Base-by-base conservation (phyloP, 257 asterid genomes). In the Asclepias syriaca region DNA sequence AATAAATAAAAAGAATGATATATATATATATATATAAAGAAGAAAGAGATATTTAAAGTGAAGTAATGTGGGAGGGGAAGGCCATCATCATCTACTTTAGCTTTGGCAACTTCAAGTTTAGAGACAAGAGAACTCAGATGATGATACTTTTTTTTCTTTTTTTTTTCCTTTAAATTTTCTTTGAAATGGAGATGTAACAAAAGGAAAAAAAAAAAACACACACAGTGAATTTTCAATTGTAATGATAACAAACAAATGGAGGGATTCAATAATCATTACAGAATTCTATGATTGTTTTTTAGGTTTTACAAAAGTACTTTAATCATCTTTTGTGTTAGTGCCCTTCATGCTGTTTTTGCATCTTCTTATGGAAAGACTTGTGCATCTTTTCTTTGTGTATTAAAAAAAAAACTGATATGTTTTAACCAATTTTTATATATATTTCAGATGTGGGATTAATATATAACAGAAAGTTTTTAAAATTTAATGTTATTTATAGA, bases 231-330 rank as follows among this genome's bases (percentile, higher is more conserved):
- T 66, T 18, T 45, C 29, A 46, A 14, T 21, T 48, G 69, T 59
- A 67, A 74, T 67, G n/a, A 75, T 68, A 46, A 48, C 72, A 57
- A 58, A 16, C 64, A 29, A 58, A 68, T 68, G 78, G 69, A 59
- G 69, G 69, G 74, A 67, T 75, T 58, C 56, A 75, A 74, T 74
- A 58, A 60, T 60, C 66, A 74, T 74, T 74, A 74, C 65, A 67
- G 18, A 74, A 46, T 43, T 51, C 64, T 68, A 46, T 68, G 60
- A 57, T 64, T 68, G 27, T 29, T 29, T 18, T 15, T 60, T 29
- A 21, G 15, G 9, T 60, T 60, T 60, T 32, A 14, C 18, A 45
- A 46, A 69, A 75, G 34, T 59, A 55, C 61, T 66, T 67, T 67
- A 66, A 45, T 43, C 40, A 5, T 54, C 39, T 69, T 69, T 60